Evolutionary conservation across 495 filamentous ascomycete species (phyloP), one percentile per base, ranked within the genome.

Genomic region (Astrothelium macrocarpum): DNA sequence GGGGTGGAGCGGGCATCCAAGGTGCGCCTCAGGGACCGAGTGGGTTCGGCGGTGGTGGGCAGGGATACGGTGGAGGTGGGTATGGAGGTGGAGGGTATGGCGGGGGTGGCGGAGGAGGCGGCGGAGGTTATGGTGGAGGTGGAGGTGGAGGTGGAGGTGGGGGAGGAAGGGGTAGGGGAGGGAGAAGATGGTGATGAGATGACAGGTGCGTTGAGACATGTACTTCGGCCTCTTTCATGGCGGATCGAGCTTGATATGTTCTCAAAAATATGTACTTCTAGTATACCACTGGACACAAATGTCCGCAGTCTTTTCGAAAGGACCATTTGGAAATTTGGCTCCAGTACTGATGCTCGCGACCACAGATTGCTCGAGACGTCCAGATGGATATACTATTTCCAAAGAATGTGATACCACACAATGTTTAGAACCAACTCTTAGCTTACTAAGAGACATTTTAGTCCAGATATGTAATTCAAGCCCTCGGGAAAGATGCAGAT

Each of bases 101-200:
- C 31, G 32, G 45, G 67, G 28, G 65, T 28, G 68, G 25, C 67
- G 53, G 45, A 64, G 53, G 36, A 25, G 46, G 62, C 64, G 64
- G 62, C 67, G 69, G 69, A 14, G 67, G n/a, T n/a, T n/a, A n/a
- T n/a, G n/a, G n/a, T n/a, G n/a, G n/a, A n/a, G n/a, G n/a, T n/a
- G n/a, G n/a, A n/a, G n/a, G n/a, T n/a, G n/a, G n/a, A n/a, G n/a
- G n/a, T n/a, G n/a, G 68, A 1, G 62, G 66, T 42, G 68, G 71
- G 32, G 70, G 67, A 4, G 65, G 68, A 0, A 58, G 69, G 25
- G 67, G 69, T 14, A 59, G 70, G 23, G 65, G 65, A 25, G 67
- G 73, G 29, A 62, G 73, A 46, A 67, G 73, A 62, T 61, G 71
- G 23, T 34, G 71, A 31, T 49, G 66, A 53, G 3, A 3, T 4